Conservation (phyloP, 2,329 filamentous ascomycete species). For the Rhynchosporium agropyri region DNA sequence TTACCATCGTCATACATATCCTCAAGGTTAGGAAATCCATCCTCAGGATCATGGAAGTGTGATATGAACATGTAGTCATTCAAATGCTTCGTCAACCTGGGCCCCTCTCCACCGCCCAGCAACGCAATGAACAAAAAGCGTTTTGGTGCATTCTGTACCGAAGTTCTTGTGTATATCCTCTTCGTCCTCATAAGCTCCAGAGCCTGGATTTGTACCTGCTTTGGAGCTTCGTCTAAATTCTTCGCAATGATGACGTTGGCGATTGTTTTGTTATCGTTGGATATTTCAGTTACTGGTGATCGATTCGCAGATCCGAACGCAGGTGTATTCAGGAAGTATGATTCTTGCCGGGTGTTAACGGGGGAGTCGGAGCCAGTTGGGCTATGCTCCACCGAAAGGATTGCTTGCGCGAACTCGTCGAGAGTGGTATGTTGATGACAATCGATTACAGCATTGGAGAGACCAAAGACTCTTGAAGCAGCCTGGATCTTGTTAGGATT, state of each 20-base stretch:
- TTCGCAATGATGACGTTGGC: conserved; percentile 83
- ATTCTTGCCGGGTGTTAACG: conserved; percentile 38
- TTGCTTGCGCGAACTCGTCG: conserved; percentile 75
- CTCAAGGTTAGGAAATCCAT: conserved; percentile 77
- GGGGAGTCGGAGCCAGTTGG: conserved; percentile 36
- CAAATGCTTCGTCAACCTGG: conserved; percentile 58
- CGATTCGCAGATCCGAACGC: conserved; percentile 38
- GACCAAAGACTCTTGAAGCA: conserved; percentile 69
- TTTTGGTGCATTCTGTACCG: conserved; percentile 73
- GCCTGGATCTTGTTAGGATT: conserved; percentile 52
- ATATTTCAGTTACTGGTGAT: conserved; percentile 42
- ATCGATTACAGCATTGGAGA: conserved; percentile 69
- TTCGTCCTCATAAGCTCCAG: conserved; percentile 77
- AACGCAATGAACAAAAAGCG: conserved; percentile 80
- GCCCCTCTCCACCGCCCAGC: conserved; percentile 54
- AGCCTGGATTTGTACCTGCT: conserved; percentile 79
- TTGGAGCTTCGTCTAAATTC: conserved; percentile 73
- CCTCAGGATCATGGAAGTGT: conserved; percentile 74
- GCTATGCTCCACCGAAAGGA: conserved; percentile 46
- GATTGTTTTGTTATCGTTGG: conserved; percentile 56
- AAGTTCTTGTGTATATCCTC: conserved; percentile 74
- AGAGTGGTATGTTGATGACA: conserved; percentile 75
- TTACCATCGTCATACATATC: conserved; percentile 50
- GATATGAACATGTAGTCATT: conserved; percentile 89
- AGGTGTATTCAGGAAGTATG: conserved; percentile 40